Conservation (phyloP, 108 stramenopile genomes). For the Pseudonitzschia multiseries region DNA sequence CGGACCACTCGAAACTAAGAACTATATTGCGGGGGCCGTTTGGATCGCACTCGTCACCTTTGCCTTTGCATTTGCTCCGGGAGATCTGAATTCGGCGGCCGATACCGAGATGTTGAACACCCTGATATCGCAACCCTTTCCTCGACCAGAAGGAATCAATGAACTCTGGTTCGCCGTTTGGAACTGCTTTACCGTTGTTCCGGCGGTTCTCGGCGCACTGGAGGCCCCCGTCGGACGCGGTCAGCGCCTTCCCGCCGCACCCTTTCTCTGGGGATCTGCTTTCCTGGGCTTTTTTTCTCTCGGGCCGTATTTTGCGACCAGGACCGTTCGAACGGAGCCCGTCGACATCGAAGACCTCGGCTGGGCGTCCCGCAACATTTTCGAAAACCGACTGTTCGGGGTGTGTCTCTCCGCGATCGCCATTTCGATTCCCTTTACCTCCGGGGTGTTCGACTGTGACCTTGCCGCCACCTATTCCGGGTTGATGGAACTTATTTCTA, state of each 20-base stretch:
- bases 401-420: not conserved
- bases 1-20: not conserved
- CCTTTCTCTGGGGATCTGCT: constrained; percentile 8
- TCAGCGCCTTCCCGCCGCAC: constrained; percentile 8
- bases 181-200: constrained; percentile 11
- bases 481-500: not conserved
- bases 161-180: constrained; percentile 5
- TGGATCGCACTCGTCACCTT: not conserved
- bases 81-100: not conserved
- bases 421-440: constrained; percentile 7
- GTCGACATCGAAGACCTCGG: constrained; percentile 1
- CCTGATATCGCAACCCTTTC: not conserved
- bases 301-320: constrained; percentile 9
- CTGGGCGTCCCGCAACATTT: constrained; percentile 6
- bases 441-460: not conserved
- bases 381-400: not conserved
- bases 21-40: constrained; percentile 1
- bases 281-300: not conserved
- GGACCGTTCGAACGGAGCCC: constrained; percentile 1
- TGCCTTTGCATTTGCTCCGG: not conserved
- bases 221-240: constrained; percentile 14
- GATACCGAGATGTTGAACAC: not conserved
- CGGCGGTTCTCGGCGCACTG: not conserved
- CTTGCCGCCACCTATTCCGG: not conserved
- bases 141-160: constrained; percentile 4